Conservation (phyloP, 345 rosid species). For the Eucalyptus tenuipes region DNA sequence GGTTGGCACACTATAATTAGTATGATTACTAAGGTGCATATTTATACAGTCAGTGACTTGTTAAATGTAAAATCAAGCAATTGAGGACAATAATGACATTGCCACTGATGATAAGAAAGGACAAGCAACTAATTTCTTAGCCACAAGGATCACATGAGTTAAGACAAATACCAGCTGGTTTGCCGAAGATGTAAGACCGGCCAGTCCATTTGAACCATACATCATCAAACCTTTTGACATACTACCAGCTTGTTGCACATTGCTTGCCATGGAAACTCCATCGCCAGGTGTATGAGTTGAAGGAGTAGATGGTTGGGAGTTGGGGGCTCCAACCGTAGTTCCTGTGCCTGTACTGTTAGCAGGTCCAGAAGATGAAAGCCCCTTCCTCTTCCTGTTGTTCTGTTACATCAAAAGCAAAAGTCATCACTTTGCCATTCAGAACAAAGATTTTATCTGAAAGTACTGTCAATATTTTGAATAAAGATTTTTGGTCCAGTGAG, state of each 20-base stretch:
- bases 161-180: slow-evolving; percentile 67
- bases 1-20: background rate
- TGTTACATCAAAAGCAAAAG: slow-evolving; percentile 7
- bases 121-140: background rate
- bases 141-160: background rate
- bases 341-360: slow-evolving; percentile 97
- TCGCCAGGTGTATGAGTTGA: slow-evolving; percentile 95
- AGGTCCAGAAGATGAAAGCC: slow-evolving; percentile 93
- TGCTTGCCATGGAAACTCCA: slow-evolving; percentile 63
- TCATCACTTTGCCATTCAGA: background rate
- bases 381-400: slow-evolving; percentile 93
- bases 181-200: slow-evolving; percentile 73
- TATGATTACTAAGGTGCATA: background rate
- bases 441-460: background rate
- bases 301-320: slow-evolving; percentile 98
- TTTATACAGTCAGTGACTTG: background rate
- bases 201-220: slow-evolving; percentile 84
- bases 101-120: background rate
- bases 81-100: background rate
- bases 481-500: background rate
- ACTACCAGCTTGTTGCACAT: slow-evolving; percentile 68
- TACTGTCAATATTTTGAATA: background rate
- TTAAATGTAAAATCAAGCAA: background rate
- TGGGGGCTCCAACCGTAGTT: slow-evolving; percentile 83
- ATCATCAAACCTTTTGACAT: slow-evolving; percentile 77